Percentiles rank a stretch among this genome's conserved stretches.
Conservation (phyloP, 2,329 filamentous ascomycete genomes). For the Epichloe gansuensis region DNA sequence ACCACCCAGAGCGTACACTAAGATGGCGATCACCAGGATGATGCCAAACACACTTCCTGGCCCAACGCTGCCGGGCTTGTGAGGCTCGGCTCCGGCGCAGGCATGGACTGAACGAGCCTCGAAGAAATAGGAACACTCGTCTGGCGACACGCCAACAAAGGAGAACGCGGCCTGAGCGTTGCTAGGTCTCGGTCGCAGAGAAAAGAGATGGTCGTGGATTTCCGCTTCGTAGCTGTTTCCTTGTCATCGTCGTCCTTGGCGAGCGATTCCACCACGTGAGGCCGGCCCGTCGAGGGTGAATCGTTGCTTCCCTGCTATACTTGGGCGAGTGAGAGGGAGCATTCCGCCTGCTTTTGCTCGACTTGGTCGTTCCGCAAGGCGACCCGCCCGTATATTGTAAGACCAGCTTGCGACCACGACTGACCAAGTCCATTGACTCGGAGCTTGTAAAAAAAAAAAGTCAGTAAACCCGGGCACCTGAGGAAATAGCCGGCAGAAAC, state of each 20-base stretch:
- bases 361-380: constrained; percentile 44
- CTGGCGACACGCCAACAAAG: constrained; percentile 72
- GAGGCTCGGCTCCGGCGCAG: constrained; percentile 55
- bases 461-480: neutral
- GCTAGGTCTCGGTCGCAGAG: constrained; percentile 76
- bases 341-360: constrained; percentile 16
- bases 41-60: constrained; percentile 75
- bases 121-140: constrained; percentile 93
- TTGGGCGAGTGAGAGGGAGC: neutral
- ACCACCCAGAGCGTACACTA: constrained; percentile 84
- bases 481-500: constrained; percentile 5
- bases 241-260: constrained; percentile 18
- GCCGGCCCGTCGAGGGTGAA: neutral
- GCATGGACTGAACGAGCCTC: constrained; percentile 78
- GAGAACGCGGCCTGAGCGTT: constrained; percentile 57
- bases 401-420: constrained; percentile 61
- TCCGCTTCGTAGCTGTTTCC: constrained; percentile 32
- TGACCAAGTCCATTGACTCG: constrained; percentile 40
- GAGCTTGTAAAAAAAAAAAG: constrained; percentile 13
- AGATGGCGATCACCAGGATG: constrained; percentile 62
- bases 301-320: neutral
- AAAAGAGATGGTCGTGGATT: constrained; percentile 83
- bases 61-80: constrained; percentile 60
- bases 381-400: constrained; percentile 69
- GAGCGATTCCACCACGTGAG: constrained; percentile 13